Percentiles rank a stretch among this genome's conserved stretches.
phyloP scores from a whole-genome alignment of 2,329 filamentous ascomycete genomes.

The Aspergillus fumigatiaffinis region DNA sequence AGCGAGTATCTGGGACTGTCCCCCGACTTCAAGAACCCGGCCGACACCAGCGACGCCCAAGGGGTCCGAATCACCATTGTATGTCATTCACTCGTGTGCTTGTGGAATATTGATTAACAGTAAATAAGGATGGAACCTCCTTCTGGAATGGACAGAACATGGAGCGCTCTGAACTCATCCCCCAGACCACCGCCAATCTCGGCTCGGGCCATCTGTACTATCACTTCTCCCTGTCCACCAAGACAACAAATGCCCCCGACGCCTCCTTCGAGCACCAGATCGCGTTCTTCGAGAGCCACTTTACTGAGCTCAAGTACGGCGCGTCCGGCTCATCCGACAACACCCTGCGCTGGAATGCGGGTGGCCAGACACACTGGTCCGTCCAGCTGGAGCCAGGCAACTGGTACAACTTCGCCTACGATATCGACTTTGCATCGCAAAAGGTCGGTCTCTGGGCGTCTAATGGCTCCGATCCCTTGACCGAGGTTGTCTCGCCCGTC shows the following conservation, averaged over 20 bases:
- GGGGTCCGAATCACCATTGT: conserved; percentile 68
- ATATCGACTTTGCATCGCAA: conserved; percentile 63
- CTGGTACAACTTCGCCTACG: conserved; percentile 74
- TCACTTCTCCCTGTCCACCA: conserved; percentile 65
- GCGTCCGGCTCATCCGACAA: conserved; percentile 47
- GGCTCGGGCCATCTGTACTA: conserved; percentile 64
- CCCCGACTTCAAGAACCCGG: conserved; percentile 60
- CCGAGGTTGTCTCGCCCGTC: conserved; percentile 58
- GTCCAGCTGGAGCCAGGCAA: conserved; percentile 57
- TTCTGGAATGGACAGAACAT: conserved; percentile 71
- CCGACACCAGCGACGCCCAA: conserved; percentile 57
- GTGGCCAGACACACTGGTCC: conserved; percentile 61
- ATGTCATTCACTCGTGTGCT: background rate
- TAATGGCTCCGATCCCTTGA: conserved; percentile 56
- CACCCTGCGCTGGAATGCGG: conserved; percentile 62
- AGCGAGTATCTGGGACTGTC: conserved; percentile 59
- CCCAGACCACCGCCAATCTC: conserved; percentile 63
- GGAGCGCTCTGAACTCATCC: conserved; percentile 71
- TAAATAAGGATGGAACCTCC: conserved; percentile 34
- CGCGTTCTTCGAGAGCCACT: conserved; percentile 61
- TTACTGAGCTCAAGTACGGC: conserved; percentile 70
- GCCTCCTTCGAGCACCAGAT: conserved; percentile 65
- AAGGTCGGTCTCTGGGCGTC: conserved; percentile 69
- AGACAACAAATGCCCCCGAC: conserved; percentile 57
- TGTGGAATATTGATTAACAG: background rate